Evolutionary conservation across 495 filamentous ascomycete genomes (phyloP).

Genomic region (Aspergillus sclerotioniger): DNA sequence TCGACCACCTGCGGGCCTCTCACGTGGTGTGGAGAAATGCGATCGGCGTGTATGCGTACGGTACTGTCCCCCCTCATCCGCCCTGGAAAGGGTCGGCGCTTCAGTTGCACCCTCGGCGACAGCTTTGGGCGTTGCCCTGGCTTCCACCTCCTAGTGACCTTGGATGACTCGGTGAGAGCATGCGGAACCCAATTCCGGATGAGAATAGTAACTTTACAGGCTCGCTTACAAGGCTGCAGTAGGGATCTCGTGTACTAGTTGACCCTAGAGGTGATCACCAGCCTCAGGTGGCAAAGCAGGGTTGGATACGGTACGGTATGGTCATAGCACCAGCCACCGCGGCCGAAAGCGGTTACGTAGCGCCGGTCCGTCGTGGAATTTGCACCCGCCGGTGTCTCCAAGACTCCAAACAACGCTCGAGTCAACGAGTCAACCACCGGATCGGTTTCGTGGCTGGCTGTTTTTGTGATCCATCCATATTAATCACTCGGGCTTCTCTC

Average conservation of each 20-base stretch:
- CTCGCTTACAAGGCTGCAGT: too few relatives aligned
- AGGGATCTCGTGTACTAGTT: background rate
- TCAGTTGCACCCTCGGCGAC: background rate
- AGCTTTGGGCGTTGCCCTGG: too few relatives aligned
- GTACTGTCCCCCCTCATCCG: background rate
- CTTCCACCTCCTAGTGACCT: too few relatives aligned
- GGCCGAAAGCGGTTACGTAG: background rate
- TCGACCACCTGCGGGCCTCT: constrained; percentile 3
- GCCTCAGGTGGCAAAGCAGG: background rate
- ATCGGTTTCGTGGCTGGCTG: constrained; percentile 15
- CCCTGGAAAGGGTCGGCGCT: background rate
- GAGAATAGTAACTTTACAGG: too few relatives aligned
- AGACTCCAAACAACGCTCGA: constrained; percentile 2
- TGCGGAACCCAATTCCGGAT: too few relatives aligned
- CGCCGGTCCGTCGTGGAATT: background rate
- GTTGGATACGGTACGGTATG: background rate
- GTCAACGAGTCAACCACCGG: background rate
- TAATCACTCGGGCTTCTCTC: background rate
- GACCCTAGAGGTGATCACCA: background rate
- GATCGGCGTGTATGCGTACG: constrained; percentile 6
- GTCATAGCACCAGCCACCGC: background rate
- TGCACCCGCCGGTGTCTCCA: background rate
- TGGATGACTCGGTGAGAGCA: too few relatives aligned
- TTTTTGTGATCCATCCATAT: constrained; percentile 13
- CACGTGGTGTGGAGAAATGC: constrained; percentile 2